phyloP scores from a whole-genome alignment of 345 rosid genomes.

The Psidium guajava region DNA sequence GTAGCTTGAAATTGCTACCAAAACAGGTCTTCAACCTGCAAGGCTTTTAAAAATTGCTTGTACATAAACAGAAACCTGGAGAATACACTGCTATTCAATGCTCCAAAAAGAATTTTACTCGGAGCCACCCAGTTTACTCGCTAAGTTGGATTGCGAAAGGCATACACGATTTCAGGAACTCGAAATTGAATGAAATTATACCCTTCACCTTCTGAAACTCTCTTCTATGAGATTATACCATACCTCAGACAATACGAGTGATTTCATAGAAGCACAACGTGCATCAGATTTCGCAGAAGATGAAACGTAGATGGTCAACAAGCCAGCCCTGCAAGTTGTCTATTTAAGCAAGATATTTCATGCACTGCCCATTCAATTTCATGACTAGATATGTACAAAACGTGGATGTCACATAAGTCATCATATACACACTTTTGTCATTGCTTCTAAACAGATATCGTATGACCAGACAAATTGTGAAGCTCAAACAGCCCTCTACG shows the following conservation, averaged over 20 bases:
- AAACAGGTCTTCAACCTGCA: not conserved
- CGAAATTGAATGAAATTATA: not conserved
- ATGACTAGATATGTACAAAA: not conserved
- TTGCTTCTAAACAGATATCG: conserved; percentile 1
- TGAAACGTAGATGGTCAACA: not conserved
- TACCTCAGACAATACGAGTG: not conserved
- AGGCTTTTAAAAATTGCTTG: not conserved
- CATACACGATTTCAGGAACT: not conserved
- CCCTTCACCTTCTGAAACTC: not conserved
- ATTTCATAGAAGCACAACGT: not conserved
- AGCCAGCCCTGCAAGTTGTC: not conserved
- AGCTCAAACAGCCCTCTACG: not conserved
- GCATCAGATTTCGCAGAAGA: not conserved
- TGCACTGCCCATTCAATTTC: not conserved
- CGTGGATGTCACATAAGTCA: not conserved
- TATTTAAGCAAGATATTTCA: not conserved
- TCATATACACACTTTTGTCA: not conserved
- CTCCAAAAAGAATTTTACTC: not conserved
- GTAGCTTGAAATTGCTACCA: not conserved
- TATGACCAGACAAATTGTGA: not conserved
- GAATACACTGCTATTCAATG: not conserved
- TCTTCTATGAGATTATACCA: not conserved
- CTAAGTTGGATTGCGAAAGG: not conserved
- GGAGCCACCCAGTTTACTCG: not conserved
- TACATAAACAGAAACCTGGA: not conserved